Percentiles rank a stretch among this genome's conserved stretches.
Conservation (phyloP, 2,329 filamentous ascomycete species). For the Acephala macrosclerotiorum region DNA sequence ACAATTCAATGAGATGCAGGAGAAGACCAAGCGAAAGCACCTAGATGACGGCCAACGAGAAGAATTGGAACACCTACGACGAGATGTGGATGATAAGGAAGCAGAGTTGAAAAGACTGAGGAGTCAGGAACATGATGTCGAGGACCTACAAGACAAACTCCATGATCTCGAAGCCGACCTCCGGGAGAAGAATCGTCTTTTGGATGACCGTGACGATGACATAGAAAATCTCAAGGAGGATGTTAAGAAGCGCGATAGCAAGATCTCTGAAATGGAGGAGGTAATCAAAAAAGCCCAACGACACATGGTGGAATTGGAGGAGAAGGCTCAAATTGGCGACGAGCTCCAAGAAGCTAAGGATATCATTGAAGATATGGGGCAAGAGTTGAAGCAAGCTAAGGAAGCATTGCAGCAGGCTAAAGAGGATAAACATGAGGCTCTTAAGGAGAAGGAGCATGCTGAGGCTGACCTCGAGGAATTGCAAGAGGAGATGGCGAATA, state of each 20-base stretch:
- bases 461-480: conserved; percentile 69
- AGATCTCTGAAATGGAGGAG: conserved; percentile 63
- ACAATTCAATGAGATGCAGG: conserved; percentile 83
- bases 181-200: conserved; percentile 75
- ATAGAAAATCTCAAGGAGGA: conserved; percentile 70
- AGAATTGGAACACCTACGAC: conserved; percentile 65
- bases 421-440: conserved; percentile 60
- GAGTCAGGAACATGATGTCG: conserved; percentile 63
- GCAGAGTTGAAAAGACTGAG: conserved; percentile 57
- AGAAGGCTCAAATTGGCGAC: conserved; percentile 59
- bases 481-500: conserved; percentile 80
- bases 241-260: conserved; percentile 58
- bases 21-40: conserved; percentile 79
- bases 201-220: conserved; percentile 79
- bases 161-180: conserved; percentile 78
- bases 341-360: conserved; percentile 46
- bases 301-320: conserved; percentile 61
- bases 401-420: conserved; percentile 62
- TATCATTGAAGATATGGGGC: conserved; percentile 65
- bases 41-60: conserved; percentile 72
- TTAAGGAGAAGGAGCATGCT: conserved; percentile 62
- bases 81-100: conserved; percentile 63
- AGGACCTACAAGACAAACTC: conserved; percentile 76
- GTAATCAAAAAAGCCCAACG: conserved; percentile 63
- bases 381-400: conserved; percentile 60